phyloP scores from a whole-genome alignment of 108 stramenopile species.

The Cyclotella cryptica region DNA sequence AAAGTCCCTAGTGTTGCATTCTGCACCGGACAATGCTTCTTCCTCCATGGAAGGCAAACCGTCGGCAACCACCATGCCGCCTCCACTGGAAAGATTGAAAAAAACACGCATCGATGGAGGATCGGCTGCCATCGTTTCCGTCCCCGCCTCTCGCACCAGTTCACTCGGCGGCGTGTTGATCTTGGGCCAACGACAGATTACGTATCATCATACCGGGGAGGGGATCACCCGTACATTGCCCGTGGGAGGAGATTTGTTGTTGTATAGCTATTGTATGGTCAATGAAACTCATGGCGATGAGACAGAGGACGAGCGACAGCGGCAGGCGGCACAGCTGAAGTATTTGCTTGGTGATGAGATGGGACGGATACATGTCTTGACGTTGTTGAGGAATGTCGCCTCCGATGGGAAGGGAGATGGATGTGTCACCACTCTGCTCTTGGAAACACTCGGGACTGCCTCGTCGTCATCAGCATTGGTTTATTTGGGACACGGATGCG shows the following conservation, averaged over 20 bases:
- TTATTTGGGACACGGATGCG: constrained; percentile 90
- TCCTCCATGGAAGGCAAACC: background rate
- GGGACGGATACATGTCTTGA: constrained; percentile 87
- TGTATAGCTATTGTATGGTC: constrained; percentile 27
- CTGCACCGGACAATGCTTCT: constrained; percentile 10
- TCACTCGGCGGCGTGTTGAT: constrained; percentile 75
- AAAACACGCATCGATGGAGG: constrained; percentile 80
- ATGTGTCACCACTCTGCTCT: constrained; percentile 61
- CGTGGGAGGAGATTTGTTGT: constrained; percentile 24
- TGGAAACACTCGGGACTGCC: constrained; percentile 84
- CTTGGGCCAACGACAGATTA: constrained; percentile 83
- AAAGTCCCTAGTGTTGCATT: constrained; percentile 52
- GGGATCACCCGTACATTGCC: constrained; percentile 68
- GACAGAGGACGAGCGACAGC: constrained; percentile 22
- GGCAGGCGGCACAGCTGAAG: constrained; percentile 46
- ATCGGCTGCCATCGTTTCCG: constrained; percentile 63
- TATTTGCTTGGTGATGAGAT: constrained; percentile 90
- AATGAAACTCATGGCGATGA: constrained; percentile 35
- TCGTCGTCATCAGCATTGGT: constrained; percentile 69
- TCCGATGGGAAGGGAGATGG: constrained; percentile 28
- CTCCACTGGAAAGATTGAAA: constrained; percentile 31
- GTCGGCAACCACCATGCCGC: constrained; percentile 33
- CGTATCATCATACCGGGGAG: constrained; percentile 60
- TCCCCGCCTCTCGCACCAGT: constrained; percentile 58
- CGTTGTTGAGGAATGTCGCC: constrained; percentile 52